phyloP scores from a whole-genome alignment of 2,329 filamentous ascomycete genomes.

The Fusarium sp. region DNA sequence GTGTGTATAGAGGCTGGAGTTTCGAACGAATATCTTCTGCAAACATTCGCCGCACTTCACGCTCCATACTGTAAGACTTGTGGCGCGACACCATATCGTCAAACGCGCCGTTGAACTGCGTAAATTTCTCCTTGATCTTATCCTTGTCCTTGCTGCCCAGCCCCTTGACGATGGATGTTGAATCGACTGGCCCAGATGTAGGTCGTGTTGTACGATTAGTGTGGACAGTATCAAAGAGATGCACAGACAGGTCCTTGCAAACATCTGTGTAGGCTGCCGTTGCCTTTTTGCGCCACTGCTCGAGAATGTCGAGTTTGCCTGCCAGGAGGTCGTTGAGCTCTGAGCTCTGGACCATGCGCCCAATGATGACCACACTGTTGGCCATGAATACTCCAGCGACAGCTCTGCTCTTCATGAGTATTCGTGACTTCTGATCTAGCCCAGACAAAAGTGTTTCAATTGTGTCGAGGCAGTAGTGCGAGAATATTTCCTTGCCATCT shows the following conservation, averaged over 20 bases:
- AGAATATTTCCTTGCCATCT: conserved; percentile 87
- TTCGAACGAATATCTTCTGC: conserved; percentile 88
- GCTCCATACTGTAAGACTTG: conserved; percentile 88
- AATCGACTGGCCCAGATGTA: conserved; percentile 80
- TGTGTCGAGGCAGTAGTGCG: conserved; percentile 89
- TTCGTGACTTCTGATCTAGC: conserved; percentile 78
- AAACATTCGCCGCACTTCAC: conserved; percentile 84
- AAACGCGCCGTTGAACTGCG: conserved; percentile 88
- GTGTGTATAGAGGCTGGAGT: conserved; percentile 91
- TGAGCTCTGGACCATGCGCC: conserved; percentile 84
- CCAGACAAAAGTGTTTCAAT: conserved; percentile 82
- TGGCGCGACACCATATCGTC: conserved; percentile 88
- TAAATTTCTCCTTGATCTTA: conserved; percentile 95
- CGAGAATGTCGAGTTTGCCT: conserved; percentile 73
- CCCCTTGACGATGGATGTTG: conserved; percentile 83
- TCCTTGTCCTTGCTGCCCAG: conserved; percentile 93
- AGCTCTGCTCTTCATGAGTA: conserved; percentile 80
- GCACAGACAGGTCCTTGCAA: conserved; percentile 87
- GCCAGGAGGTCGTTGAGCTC: conserved; percentile 80
- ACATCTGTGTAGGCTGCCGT: conserved; percentile 83
- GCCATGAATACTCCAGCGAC: conserved; percentile 89
- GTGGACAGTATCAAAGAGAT: conserved; percentile 91
- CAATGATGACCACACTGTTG: conserved; percentile 86
- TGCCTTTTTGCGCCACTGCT: conserved; percentile 88
- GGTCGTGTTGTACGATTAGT: conserved; percentile 81